phyloP scores from a whole-genome alignment of 2,329 filamentous ascomycete genomes.

The Diaporthe citriasiana region DNA sequence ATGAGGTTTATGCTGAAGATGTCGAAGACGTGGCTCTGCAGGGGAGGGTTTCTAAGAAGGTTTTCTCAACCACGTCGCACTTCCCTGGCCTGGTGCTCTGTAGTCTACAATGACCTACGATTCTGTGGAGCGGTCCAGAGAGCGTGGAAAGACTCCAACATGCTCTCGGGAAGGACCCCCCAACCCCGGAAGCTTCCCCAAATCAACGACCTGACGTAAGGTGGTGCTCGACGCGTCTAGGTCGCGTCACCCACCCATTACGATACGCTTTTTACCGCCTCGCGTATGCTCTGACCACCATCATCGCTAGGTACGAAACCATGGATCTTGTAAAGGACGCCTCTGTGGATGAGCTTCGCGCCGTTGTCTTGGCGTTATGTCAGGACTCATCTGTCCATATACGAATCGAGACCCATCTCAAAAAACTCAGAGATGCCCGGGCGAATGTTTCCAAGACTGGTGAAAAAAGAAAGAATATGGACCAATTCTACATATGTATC shows the following conservation, averaged over 20 bases:
- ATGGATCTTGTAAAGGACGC: neutral
- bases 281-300: neutral
- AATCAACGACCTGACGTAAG: neutral
- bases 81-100: neutral
- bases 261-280: too few relatives aligned
- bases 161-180: neutral
- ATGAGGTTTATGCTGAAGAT: neutral
- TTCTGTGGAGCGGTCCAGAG: neutral
- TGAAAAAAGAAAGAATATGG: neutral
- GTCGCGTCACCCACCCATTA: neutral
- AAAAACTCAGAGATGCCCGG: neutral
- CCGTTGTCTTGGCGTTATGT: neutral
- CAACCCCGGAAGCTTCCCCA: neutral
- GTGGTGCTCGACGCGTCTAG: neutral
- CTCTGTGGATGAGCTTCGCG: constrained; percentile 12
- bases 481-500: neutral
- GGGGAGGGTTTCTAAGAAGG: too few relatives aligned
- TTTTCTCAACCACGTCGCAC: neutral
- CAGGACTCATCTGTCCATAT: neutral
- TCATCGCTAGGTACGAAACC: neutral
- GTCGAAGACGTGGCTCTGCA: too few relatives aligned
- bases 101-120: neutral
- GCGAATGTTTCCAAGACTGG: neutral
- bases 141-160: neutral
- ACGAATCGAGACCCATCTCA: neutral